A percentile compares a stretch with the other conserved stretches of the same genome.
These are phyloP conservation scores for Umbelopsis sp. DNA, from an alignment of 192 early-diverging fungal genomes.

Conservation along the genomic window DNA sequence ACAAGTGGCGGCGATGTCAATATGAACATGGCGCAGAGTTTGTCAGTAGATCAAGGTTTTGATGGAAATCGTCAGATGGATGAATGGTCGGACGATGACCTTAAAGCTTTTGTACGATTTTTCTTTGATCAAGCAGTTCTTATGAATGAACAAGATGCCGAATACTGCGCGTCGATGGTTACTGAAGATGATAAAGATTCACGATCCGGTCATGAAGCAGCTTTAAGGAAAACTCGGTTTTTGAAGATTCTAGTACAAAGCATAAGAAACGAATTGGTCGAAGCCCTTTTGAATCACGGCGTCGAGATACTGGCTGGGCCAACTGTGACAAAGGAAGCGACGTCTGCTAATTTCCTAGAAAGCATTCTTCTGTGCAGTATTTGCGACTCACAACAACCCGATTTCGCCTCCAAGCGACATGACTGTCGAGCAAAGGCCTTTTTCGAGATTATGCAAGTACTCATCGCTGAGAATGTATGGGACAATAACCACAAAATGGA, in stretches of 20 bases:
- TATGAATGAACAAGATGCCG: slow-evolving; percentile 13
- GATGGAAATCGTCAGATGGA: background rate
- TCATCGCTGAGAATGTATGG: slow-evolving; percentile 45
- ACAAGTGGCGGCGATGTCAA: slow-evolving; percentile 26
- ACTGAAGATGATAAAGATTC: background rate
- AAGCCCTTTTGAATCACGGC: slow-evolving; percentile 31
- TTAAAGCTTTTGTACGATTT: slow-evolving; percentile 36
- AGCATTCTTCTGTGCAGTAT: slow-evolving; percentile 3
- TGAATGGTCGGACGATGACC: slow-evolving; percentile 26
- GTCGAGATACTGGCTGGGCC: slow-evolving; percentile 28
- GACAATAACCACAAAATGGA: slow-evolving; percentile 44
- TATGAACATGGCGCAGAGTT: background rate
- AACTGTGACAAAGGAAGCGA: background rate
- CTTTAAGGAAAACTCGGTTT: slow-evolving; percentile 21
- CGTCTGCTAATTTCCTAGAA: background rate
- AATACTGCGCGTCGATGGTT: background rate
- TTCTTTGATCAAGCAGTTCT: slow-evolving; percentile 35
- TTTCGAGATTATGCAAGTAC: slow-evolving; percentile 47
- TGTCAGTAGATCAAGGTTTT: slow-evolving; percentile 6
- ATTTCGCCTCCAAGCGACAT: slow-evolving; percentile 29
- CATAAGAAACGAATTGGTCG: slow-evolving; percentile 28
- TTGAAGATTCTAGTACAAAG: slow-evolving; percentile 35
- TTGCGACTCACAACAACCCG: slow-evolving; percentile 2
- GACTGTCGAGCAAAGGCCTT: slow-evolving; percentile 27
- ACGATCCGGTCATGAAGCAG: background rate